Evolutionary conservation across 1,284 basidiomycete genomes (phyloP).

Genomic region (Lentinula novae-zelandiae): DNA sequence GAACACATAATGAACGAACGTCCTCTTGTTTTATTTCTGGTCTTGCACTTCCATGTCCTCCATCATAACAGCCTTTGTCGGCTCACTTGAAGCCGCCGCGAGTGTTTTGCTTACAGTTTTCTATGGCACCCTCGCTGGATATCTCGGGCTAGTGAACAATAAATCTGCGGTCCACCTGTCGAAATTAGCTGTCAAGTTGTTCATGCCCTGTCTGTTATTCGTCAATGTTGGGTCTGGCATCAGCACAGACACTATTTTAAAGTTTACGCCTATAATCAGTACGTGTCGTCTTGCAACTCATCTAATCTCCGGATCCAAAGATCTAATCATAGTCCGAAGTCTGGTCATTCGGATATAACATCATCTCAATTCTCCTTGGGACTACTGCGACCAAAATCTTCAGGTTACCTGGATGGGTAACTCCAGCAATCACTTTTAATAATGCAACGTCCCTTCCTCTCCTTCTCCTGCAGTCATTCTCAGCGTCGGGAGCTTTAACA

Average conservation of each 20-base stretch:
- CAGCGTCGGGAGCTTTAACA: slow-evolving; percentile 14
- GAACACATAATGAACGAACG: too few relatives aligned
- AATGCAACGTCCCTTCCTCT: slow-evolving; percentile 18
- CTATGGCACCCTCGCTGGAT: slow-evolving; percentile 15
- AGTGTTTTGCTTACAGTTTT: slow-evolving; percentile 16
- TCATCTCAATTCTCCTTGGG: neutral
- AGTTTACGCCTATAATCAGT: slow-evolving; percentile 14
- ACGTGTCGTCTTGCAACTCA: neutral
- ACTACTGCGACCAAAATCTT: slow-evolving; percentile 4
- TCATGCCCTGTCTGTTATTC: slow-evolving; percentile 18
- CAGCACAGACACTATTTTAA: slow-evolving; percentile 5
- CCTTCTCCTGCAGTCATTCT: slow-evolving; percentile 15
- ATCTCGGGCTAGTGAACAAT: slow-evolving; percentile 12
- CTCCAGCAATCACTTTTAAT: slow-evolving; percentile 16
- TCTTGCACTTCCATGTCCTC: neutral
- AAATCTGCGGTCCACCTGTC: slow-evolving; percentile 15
- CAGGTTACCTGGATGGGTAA: slow-evolving; percentile 14
- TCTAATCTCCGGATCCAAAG: neutral
- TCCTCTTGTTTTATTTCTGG: too few relatives aligned
- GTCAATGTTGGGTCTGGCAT: slow-evolving; percentile 15
- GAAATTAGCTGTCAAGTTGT: slow-evolving; percentile 15
- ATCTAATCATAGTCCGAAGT: neutral
- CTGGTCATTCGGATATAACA: neutral
- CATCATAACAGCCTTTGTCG: slow-evolving; percentile 14
- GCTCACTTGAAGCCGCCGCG: slow-evolving; percentile 15